Base-by-base conservation (phyloP, 345 rosid genomes). In the Erucastrum elatum region DNA sequence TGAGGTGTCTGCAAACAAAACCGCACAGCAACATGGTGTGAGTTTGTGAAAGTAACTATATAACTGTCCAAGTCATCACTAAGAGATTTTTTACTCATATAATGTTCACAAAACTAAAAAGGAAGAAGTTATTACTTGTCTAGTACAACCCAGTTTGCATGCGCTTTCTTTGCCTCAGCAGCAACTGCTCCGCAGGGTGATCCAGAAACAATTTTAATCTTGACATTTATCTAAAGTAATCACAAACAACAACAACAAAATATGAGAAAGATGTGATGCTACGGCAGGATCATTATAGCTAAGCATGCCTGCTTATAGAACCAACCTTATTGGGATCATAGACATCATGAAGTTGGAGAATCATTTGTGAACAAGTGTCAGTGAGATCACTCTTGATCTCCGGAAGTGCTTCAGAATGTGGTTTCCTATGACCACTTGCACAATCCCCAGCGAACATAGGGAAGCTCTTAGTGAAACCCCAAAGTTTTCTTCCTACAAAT, bases 361-460 rank as follows among this genome's bases (percentile, higher is more conserved):
- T 90, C 99, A 96, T 91, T 72, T 93, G 98, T 29, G 99, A 96
- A 85, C 97, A 96, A 6, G 91, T 85, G 84, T 96, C 97, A 0
- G 93, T 91, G 29, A 93, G 90, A 70, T 93, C 98, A 77, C 69
- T 74, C 70, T 85, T 90, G 58, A 93, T 88, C 89, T 87, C 98
- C 0, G 91, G 79, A 70, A 83, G 84, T 78, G 99, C 85, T 72
- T 90, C 99, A 9, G 88, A 76, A 55, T 83, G 82, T 74, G 97
- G 82, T 87, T 88, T 93, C 65, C 85, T 73, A 70, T 91, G 86
- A 71, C 94, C 92, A 82, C 83, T 91, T 37, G 99, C 98, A 82
- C 99, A 96, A 76, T 96, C 99, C 72, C 97, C 98, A 8, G 98
- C 87, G 86, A 93, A 93, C 88, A 89, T 85, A 53, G 99, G 97